phyloP scores from a whole-genome alignment of 768 basidiomycete genomes.

The Termitomyces sp. region DNA sequence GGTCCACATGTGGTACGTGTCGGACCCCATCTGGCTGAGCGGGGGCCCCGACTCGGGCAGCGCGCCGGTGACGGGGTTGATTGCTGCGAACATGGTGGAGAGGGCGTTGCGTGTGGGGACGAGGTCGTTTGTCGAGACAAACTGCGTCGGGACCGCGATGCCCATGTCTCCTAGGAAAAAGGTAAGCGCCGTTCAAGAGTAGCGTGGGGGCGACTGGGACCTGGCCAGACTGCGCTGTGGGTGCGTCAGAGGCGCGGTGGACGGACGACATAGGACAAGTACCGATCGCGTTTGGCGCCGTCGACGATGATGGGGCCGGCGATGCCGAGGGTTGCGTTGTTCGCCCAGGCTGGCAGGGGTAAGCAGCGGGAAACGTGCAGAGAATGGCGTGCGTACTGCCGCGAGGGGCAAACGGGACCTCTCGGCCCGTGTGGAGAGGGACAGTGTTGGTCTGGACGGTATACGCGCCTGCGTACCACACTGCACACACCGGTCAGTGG shows the following conservation, averaged over 20 bases:
- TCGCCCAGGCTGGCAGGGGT: conserved; percentile 40
- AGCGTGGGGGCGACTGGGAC: conserved; percentile 17
- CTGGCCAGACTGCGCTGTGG: conserved; percentile 51
- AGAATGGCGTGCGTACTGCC: conserved; percentile 29
- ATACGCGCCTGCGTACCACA: conserved; percentile 59
- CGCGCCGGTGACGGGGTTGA: conserved; percentile 47
- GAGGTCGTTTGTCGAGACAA: conserved; percentile 57
- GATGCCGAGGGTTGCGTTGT: conserved; percentile 48
- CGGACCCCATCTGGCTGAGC: conserved; percentile 38
- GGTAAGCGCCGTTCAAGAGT: neutral
- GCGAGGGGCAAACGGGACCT: conserved; percentile 38
- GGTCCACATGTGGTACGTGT: conserved; percentile 59
- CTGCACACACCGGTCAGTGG: conserved; percentile 12
- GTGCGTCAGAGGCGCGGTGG: no score
- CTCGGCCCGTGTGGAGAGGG: conserved; percentile 41
- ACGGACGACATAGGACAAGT: neutral
- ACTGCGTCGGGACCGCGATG: conserved; percentile 54
- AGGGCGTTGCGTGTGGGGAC: conserved; percentile 50
- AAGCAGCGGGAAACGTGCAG: neutral
- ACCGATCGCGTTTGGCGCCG: conserved; percentile 54
- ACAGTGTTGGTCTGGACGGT: conserved; percentile 56
- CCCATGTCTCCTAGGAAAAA: conserved; percentile 47
- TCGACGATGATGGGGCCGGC: conserved; percentile 59
- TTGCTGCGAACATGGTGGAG: conserved; percentile 50
- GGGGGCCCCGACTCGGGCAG: conserved; percentile 49